phyloP scores from a whole-genome alignment of 2,329 filamentous ascomycete genomes.

The Rhexocercosporidium sp. region DNA sequence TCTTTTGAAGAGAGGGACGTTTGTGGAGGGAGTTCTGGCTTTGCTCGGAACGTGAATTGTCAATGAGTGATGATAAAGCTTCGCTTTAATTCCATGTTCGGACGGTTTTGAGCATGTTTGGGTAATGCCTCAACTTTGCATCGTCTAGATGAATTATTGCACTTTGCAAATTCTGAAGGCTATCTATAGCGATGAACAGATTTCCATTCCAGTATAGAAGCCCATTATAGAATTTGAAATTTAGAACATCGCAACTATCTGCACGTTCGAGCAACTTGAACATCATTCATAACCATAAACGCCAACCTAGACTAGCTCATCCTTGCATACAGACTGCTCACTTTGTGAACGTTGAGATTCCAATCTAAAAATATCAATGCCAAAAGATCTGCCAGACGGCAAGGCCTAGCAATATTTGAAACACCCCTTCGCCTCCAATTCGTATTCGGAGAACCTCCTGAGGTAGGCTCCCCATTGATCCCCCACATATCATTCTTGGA shows the following conservation, averaged over 20 bases:
- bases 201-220: neutral
- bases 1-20: slow-evolving; percentile 39
- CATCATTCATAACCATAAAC: neutral
- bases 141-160: too few relatives aligned
- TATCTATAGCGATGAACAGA: too few relatives aligned
- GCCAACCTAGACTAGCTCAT: neutral
- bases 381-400: neutral
- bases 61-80: too few relatives aligned
- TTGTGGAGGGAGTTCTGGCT: neutral
- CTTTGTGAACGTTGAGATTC: neutral
- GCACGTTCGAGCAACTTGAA: neutral
- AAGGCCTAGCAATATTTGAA: neutral
- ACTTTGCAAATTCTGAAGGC: too few relatives aligned
- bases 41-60: neutral
- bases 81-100: too few relatives aligned
- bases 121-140: too few relatives aligned
- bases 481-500: neutral
- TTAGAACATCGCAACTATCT: too few relatives aligned
- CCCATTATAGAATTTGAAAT: too few relatives aligned
- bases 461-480: neutral
- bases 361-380: neutral
- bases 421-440: neutral
- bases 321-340: neutral
- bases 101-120: too few relatives aligned
- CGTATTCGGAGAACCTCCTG: neutral